These are phyloP conservation scores for Saksenaea oblongispora DNA, from an alignment of 371 early-diverging fungal species.

Conservation along the genomic window DNA sequence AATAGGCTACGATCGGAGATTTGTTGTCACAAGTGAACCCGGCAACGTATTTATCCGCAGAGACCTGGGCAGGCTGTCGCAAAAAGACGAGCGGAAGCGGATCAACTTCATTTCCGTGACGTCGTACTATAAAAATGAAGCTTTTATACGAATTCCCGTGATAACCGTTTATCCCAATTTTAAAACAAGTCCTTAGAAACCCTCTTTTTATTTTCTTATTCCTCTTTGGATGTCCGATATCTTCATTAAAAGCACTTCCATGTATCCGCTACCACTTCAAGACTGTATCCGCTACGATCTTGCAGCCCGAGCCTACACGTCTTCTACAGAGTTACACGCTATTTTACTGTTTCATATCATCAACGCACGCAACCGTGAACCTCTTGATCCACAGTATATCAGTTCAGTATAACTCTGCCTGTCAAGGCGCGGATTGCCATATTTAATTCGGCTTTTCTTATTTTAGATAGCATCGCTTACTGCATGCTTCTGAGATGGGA, in stretches of 20 bases:
- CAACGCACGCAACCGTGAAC: not conserved
- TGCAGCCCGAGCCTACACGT: not conserved
- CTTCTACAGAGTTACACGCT: not conserved
- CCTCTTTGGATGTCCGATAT: not conserved
- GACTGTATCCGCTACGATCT: conserved; percentile 1
- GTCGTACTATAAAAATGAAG: no score
- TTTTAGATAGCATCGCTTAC: conserved; percentile 4
- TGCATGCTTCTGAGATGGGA: conserved; percentile 6
- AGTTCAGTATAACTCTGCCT: not conserved
- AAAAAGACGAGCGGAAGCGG: no score
- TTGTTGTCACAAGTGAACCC: no score
- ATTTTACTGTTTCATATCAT: not conserved
- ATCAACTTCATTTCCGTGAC: no score
- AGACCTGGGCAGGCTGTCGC: no score
- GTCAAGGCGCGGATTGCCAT: not conserved
- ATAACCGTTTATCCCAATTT: no score
- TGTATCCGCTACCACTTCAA: not conserved
- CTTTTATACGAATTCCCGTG: no score
- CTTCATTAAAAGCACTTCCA: not conserved
- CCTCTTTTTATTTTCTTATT: not conserved
- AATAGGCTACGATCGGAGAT: no score
- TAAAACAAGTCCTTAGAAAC: not conserved
- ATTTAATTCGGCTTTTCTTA: conserved; percentile 1
- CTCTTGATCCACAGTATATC: not conserved
- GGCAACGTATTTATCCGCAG: no score